Percentiles rank a stretch among this genome's conserved stretches.
These are phyloP conservation scores for rapeseed (Brassica napus) DNA, from an alignment of 345 rosid genomes.

Conservation along the genomic window DNA sequence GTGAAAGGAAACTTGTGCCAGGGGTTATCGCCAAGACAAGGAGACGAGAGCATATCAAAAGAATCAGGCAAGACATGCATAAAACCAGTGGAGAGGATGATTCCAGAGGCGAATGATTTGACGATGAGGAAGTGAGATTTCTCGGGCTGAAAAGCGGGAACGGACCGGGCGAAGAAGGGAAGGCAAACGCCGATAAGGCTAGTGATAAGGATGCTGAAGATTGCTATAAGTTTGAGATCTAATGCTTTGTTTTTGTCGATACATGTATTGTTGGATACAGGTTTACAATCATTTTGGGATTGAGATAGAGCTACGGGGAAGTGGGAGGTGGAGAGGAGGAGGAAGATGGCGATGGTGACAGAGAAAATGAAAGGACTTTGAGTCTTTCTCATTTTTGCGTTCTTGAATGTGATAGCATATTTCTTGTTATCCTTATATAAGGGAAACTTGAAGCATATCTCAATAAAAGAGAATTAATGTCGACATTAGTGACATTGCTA, in stretches of 20 bases:
- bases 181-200: slow-evolving; percentile 52
- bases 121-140: slow-evolving; percentile 47
- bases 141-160: slow-evolving; percentile 48
- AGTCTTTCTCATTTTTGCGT: neutral
- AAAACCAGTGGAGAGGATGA: slow-evolving; percentile 55
- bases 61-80: slow-evolving; percentile 60
- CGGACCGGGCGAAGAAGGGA: slow-evolving; percentile 46
- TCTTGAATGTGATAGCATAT: neutral
- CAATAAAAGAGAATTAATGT: neutral
- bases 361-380: slow-evolving; percentile 3
- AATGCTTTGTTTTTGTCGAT: slow-evolving; percentile 33
- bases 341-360: neutral
- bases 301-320: slow-evolving; percentile 30
- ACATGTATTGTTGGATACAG: slow-evolving; percentile 35
- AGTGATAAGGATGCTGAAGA: slow-evolving; percentile 51
- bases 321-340: slow-evolving; percentile 24
- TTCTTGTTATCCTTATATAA: slow-evolving; percentile 5
- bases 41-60: slow-evolving; percentile 46
- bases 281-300: slow-evolving; percentile 26
- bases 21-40: slow-evolving; percentile 46
- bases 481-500: neutral
- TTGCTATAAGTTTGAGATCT: slow-evolving; percentile 44
- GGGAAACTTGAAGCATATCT: neutral
- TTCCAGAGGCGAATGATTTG: slow-evolving; percentile 61
- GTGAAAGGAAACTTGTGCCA: slow-evolving; percentile 57